These are phyloP conservation scores for Mrakia gelida DNA, from an alignment of 768 basidiomycete genomes.

Conservation along the genomic window DNA sequence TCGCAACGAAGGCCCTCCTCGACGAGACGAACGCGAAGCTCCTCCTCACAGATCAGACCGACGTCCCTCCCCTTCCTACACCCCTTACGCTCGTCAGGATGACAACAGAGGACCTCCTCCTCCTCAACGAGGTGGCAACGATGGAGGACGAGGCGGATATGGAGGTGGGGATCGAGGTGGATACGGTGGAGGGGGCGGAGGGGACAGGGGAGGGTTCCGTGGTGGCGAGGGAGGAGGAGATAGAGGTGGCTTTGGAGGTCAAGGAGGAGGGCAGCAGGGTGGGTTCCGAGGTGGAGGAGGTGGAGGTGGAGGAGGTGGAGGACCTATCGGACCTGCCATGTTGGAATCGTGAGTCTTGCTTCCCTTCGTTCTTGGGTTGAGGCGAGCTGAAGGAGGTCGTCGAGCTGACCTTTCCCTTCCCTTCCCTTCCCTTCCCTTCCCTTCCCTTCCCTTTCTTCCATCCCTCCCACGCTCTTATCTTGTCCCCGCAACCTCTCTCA, in stretches of 20 bases:
- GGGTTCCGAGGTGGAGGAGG: conserved; percentile 5
- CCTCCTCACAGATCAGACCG: conserved; percentile 22
- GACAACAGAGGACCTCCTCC: not conserved
- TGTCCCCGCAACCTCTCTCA: too few species aligned
- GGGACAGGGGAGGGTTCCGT: not conserved
- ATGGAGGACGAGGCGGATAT: not conserved
- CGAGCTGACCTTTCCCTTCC: not conserved
- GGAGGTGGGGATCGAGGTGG: conserved; percentile 9
- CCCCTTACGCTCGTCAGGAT: conserved; percentile 19
- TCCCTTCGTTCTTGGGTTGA: not conserved
- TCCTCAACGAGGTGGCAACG: conserved; percentile 1
- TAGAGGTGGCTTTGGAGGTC: not conserved
- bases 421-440: conserved; percentile 1
- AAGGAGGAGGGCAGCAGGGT: too few species aligned
- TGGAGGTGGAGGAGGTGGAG: conserved; percentile 2
- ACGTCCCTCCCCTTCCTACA: conserved; percentile 24
- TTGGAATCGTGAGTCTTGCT: conserved; percentile 13
- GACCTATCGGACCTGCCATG: conserved; percentile 14
- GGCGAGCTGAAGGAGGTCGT: not conserved
- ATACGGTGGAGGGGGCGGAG: conserved; percentile 11
- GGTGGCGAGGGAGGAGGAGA: not conserved
- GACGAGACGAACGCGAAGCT: conserved; percentile 14
- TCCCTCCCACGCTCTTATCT: not conserved
- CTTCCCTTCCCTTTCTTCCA: not conserved
- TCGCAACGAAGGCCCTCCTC: conserved; percentile 2